Percentiles rank a stretch among this genome's conserved stretches.
Conservation (phyloP, 2,329 filamentous ascomycete genomes). For the Fusarium sp. region DNA sequence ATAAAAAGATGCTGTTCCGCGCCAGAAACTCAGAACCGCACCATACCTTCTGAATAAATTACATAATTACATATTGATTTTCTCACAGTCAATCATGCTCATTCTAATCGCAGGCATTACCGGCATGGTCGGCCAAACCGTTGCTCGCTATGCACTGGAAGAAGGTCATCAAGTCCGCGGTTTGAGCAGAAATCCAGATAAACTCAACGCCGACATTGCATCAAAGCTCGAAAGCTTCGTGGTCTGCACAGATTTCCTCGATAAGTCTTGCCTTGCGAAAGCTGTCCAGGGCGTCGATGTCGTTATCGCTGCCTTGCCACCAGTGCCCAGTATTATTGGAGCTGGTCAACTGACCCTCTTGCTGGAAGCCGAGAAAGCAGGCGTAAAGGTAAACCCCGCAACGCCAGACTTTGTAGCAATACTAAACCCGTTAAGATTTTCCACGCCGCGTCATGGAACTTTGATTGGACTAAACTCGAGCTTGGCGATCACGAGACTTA, state of each 20-base stretch:
- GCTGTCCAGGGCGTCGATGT: not conserved
- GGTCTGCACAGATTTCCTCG: not conserved
- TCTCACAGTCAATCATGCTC: not conserved
- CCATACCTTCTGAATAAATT: too few species aligned
- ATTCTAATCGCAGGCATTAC: constrained; percentile 11
- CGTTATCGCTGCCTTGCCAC: constrained; percentile 4
- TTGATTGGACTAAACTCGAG: constrained; percentile 9
- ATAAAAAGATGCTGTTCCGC: not conserved
- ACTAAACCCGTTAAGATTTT: not conserved
- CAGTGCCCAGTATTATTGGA: constrained; percentile 2
- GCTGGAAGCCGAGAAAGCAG: constrained; percentile 9
- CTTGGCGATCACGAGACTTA: constrained; percentile 16
- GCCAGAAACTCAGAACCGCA: too few species aligned
- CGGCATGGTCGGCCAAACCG: constrained; percentile 9
- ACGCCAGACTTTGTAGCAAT: rapidly evolving
- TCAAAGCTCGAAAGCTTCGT: not conserved
- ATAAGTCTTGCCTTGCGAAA: not conserved
- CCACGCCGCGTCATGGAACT: constrained; percentile 12
- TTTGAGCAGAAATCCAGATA: constrained; percentile 3
- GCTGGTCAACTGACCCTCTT: constrained; percentile 3
- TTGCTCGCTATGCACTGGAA: not conserved
- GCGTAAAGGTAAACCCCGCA: constrained; percentile 2
- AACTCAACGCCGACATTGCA: not conserved
- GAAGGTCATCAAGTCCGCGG: constrained; percentile 4
- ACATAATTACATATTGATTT: too few species aligned